Conservation (phyloP, 139 green algal genomes). For the Marvania coccoides region DNA sequence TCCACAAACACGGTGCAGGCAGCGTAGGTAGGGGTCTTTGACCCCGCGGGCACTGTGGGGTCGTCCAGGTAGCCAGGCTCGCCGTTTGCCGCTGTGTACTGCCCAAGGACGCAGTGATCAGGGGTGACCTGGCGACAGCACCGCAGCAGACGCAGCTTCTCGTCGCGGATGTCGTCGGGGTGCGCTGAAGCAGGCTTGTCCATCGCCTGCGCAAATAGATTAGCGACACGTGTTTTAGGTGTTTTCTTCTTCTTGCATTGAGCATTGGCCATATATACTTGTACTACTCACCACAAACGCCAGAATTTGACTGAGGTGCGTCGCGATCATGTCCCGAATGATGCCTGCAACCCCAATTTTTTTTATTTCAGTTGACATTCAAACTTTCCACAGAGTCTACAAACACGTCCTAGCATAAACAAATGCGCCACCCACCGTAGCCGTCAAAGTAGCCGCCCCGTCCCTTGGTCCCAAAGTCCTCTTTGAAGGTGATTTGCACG, state of each 20-base stretch:
- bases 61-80: conserved; percentile 83
- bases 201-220: too few relatives aligned
- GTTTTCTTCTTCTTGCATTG: too few relatives aligned
- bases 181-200: conserved; percentile 79
- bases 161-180: conserved; percentile 92
- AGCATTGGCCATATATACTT: too few relatives aligned
- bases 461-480: conserved; percentile 83
- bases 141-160: conserved; percentile 83
- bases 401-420: too few relatives aligned
- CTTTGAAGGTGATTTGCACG: conserved; percentile 91
- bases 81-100: conserved; percentile 67
- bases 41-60: conserved; percentile 68
- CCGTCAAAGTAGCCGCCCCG: conserved; percentile 98
- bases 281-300: too few relatives aligned
- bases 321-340: conserved; percentile 94
- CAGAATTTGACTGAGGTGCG: conserved; percentile 78
- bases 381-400: too few relatives aligned
- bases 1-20: conserved; percentile 65
- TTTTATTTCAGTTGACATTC: too few relatives aligned
- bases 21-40: conserved; percentile 85
- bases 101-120: conserved; percentile 79
- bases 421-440: too few relatives aligned
- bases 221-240: too few relatives aligned
- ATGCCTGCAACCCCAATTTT: too few relatives aligned
- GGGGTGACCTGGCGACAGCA: conserved; percentile 52